Percentiles rank a stretch among this genome's conserved stretches.
Evolutionary conservation across 1,139 yeast genomes (phyloP).

Genomic region (Saccharomyces hybrid): DNA sequence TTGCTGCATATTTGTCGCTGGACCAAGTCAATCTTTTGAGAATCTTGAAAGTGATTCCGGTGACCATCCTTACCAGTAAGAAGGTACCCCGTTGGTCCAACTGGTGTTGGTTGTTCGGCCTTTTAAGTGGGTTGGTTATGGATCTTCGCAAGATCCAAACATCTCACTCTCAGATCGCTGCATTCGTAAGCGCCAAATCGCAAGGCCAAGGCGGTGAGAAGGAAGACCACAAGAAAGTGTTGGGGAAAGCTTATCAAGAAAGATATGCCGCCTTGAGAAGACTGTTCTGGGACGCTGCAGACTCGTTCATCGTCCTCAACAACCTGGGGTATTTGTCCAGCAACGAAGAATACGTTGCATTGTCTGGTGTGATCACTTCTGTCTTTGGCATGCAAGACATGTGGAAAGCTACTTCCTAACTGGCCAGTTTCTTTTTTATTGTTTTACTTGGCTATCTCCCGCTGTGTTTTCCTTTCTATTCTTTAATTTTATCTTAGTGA

Average conservation of each 20-base stretch:
- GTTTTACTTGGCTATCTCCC: not conserved
- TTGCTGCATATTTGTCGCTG: slow-evolving; percentile 64
- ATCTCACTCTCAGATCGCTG: slow-evolving; percentile 28
- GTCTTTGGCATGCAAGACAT: slow-evolving; percentile 25
- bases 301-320: slow-evolving; percentile 68
- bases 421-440: slow-evolving; percentile 22
- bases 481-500: not conserved
- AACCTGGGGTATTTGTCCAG: slow-evolving; percentile 52
- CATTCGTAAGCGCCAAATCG: slow-evolving; percentile 9
- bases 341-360: slow-evolving; percentile 77
- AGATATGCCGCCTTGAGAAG: slow-evolving; percentile 48
- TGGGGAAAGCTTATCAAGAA: slow-evolving; percentile 31
- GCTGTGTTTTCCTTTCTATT: not conserved
- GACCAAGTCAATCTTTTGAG: slow-evolving; percentile 72
- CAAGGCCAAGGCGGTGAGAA: slow-evolving; percentile 30
- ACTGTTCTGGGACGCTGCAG: slow-evolving; percentile 73
- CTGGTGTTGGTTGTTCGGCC: slow-evolving; percentile 73
- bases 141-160: slow-evolving; percentile 44
- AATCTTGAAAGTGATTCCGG: slow-evolving; percentile 29
- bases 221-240: slow-evolving; percentile 14
- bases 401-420: slow-evolving; percentile 33
- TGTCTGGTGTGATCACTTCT: slow-evolving; percentile 53
- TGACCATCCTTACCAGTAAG: slow-evolving; percentile 33
- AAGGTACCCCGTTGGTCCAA: slow-evolving; percentile 39
- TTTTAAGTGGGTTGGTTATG: slow-evolving; percentile 51